A percentile compares a stretch with the other conserved stretches of the same genome.
These are phyloP conservation scores for Phytophthora kernoviae DNA, from an alignment of 352 stramenopile species.

Conservation along the genomic window DNA sequence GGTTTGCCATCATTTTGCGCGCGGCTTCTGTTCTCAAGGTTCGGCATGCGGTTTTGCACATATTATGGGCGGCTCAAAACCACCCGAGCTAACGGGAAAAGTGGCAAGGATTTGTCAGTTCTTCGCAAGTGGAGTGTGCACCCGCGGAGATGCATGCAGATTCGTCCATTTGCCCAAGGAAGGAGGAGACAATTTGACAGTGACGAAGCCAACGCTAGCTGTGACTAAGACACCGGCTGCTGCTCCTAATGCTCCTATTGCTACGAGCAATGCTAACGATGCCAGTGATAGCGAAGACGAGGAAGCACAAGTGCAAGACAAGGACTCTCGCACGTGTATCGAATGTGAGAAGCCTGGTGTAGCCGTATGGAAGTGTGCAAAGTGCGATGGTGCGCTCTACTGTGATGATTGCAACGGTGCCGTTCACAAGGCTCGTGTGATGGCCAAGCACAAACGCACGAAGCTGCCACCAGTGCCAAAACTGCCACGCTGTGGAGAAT, in stretches of 20 bases:
- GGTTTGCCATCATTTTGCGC: constrained; percentile 63
- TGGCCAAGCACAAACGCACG: constrained; percentile 56
- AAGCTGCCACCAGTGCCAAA: constrained; percentile 38
- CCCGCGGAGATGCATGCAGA: constrained; percentile 53
- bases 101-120: constrained; percentile 47
- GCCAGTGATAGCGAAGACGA: constrained; percentile 13
- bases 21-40: constrained; percentile 49
- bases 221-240: constrained; percentile 5
- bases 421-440: constrained; percentile 68
- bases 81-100: constrained; percentile 23
- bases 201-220: not conserved
- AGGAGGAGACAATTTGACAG: not conserved
- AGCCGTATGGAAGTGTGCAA: constrained; percentile 54
- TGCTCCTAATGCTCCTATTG: not conserved
- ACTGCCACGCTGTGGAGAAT: constrained; percentile 55
- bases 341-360: constrained; percentile 60
- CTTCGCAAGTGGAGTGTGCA: constrained; percentile 55
- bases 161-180: constrained; percentile 42
- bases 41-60: constrained; percentile 47
- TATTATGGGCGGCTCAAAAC: constrained; percentile 34
- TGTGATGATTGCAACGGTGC: constrained; percentile 62
- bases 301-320: constrained; percentile 5
- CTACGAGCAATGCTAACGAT: constrained; percentile 5
- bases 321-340: constrained; percentile 49
- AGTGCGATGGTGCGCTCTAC: constrained; percentile 68